These are phyloP conservation scores for Candida piceae DNA, from an alignment of 805 yeast species.

Conservation along the genomic window DNA sequence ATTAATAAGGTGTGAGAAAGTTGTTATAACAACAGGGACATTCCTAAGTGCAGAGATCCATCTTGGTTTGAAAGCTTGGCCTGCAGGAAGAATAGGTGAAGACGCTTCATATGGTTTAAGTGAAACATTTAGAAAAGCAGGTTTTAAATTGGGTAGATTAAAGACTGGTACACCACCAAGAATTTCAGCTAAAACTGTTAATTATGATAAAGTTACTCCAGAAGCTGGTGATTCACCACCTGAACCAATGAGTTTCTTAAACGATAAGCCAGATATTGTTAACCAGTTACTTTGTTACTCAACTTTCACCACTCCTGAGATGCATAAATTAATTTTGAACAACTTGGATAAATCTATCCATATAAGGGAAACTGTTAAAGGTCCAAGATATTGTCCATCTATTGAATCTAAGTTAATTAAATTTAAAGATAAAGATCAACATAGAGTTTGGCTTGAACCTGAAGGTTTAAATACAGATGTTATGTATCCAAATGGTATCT, in stretches of 20 bases:
- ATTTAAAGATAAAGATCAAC: conserved; percentile 71
- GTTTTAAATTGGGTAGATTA: conserved; percentile 80
- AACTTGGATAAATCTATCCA: conserved; percentile 84
- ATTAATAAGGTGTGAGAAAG: conserved; percentile 54
- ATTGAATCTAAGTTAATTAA: conserved; percentile 83
- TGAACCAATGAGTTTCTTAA: conserved; percentile 83
- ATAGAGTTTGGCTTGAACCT: conserved; percentile 92
- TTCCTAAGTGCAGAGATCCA: conserved; percentile 93
- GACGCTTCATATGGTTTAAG: conserved; percentile 87
- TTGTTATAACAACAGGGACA: conserved; percentile 93
- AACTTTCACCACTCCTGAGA: conserved; percentile 68
- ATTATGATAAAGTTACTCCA: conserved; percentile 55
- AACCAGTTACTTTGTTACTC: conserved; percentile 67
- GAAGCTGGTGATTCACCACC: conserved; percentile 85
- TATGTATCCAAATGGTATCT: conserved; percentile 95
- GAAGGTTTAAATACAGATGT: conserved; percentile 85
- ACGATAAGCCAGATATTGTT: conserved; percentile 57
- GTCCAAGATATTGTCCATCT: conserved; percentile 97
- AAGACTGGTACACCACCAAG: conserved; percentile 99
- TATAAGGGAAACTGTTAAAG: conserved; percentile 88
- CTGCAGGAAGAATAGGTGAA: conserved; percentile 95
- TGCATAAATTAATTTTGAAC: conserved; percentile 63
- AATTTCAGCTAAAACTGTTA: conserved; percentile 63
- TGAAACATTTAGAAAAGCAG: conserved; percentile 66
- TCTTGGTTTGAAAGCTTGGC: conserved; percentile 71